Base-by-base conservation (phyloP, 768 basidiomycete genomes). In the Holtermanniella nyarrowii region DNA sequence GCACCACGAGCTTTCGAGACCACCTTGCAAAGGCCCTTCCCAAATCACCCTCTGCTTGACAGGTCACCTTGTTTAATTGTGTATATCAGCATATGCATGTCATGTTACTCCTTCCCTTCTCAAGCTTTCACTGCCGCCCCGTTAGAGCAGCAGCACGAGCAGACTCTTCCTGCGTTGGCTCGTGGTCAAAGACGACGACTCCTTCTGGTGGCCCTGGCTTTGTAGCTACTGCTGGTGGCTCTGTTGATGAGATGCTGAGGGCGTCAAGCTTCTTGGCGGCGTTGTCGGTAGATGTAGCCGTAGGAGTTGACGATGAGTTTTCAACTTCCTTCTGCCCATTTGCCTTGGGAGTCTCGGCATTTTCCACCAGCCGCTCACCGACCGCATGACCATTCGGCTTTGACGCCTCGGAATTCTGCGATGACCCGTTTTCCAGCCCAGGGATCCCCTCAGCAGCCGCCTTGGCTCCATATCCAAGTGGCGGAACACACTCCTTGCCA, bases 161-260 rank as follows among this genome's bases (percentile, higher is more conserved):
- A n/a, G n/a, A 56, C 50, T 70, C 69, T 27, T 50, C 48, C 26
- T 60, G 45, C 7, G 51, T 56, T 1, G 69, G 69, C 27, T 63
- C 62, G 48, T 70, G 69, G 53, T 70, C 69, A 51, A 70, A 70
- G 7, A 65, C 63, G 5, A 64, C 55, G 2, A 64, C 60, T 2
- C 64, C 64, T 11, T 46, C 49, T 7, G 69, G 69, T 18, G 66
- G 58, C n/a, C 69, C 69, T 14, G 66, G 60, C 24, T 7, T 27
- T 22, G 13, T 12, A 4, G 4, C 26, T 22, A 26, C 26, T 18
- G 46, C 46, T 46, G n/a, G 23, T 27, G 14, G 46, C 20, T 26
- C 27, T 18, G 23, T 13, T 18, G 16, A 27, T 5, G 37, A 5
- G 25, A 46, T 25, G 14, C 21, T 26, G 18, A 46, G 45, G 10